Evolutionary conservation across 2,329 filamentous ascomycete species (phyloP), one percentile per base, ranked within the genome.

Genomic region (Xylaria arbuscula): DNA sequence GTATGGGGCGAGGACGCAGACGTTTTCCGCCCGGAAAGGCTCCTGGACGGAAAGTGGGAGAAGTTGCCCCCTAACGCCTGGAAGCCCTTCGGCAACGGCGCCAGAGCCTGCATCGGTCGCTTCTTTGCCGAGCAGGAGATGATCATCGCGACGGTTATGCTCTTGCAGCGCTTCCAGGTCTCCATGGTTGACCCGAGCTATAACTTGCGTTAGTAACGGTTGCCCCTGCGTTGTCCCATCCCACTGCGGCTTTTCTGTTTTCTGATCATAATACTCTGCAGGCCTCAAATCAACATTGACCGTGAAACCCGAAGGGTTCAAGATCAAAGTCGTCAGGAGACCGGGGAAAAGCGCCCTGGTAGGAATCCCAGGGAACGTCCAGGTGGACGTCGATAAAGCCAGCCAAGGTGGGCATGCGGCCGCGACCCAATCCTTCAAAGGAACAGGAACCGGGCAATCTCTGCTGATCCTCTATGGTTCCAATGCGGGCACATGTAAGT

Each of bases 91-190:
- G 86, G 86, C 0, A 87, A 83, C 36, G 86, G 85, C 0, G 79
- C 83, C 72, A 78, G 86, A 19, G 84, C 76, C 5, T 88, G 86
- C 67, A 87, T 87, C 45, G 85, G 86, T 3, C 78, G 85, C 1
- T 80, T 83, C 0, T 87, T 88, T 64, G 85, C 85, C 0, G 85
- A 83, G 82, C 85, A 88, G 72, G 85, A 88, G 69, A 80, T 82
- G 7, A 70, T 87, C 2, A 77, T 87, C 9, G 75, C 76, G 32
- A 73, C 73, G 13, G 87, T 88, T 0, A 84, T 91, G 74, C 76
- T 93, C 15, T 81, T 93, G 62, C 91, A 93, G 73, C 91, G 89
- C 73, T 93, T 93, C 80, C 86, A 92, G 71, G 87, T 93, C 66
- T 82, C 83, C 56, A 79, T 89, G 66, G 86, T 86, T 42, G 86